phyloP scores from a whole-genome alignment of 139 green algal genomes.

The Coelastrella sp. region DNA sequence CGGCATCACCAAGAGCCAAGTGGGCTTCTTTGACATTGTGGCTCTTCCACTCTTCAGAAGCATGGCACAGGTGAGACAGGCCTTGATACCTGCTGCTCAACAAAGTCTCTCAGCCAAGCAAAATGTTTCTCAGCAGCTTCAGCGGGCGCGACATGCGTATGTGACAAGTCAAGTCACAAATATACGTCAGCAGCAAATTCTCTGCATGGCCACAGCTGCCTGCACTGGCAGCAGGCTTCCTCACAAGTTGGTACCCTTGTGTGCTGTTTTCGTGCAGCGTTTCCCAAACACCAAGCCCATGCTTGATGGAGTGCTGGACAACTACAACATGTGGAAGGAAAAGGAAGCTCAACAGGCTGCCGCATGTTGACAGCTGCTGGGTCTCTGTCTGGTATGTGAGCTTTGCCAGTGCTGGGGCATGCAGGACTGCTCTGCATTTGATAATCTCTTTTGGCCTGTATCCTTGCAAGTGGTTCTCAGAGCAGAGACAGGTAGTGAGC shows the following conservation, averaged over 20 bases:
- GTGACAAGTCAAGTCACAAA: too few species aligned
- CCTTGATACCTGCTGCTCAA: not conserved
- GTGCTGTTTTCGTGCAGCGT: conserved; percentile 30
- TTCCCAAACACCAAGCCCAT: conserved; percentile 62
- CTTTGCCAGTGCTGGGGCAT: too few species aligned
- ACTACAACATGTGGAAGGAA: conserved; percentile 69
- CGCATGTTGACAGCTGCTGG: not conserved
- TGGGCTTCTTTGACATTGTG: conserved; percentile 81
- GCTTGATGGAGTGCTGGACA: conserved; percentile 68
- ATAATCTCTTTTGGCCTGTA: too few species aligned
- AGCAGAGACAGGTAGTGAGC: too few species aligned
- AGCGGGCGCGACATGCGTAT: too few species aligned
- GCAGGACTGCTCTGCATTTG: too few species aligned
- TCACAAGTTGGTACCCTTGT: not conserved
- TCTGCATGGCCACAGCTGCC: not conserved
- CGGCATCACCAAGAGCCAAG: conserved; percentile 71
- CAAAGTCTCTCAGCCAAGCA: not conserved
- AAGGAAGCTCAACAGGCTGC: not conserved
- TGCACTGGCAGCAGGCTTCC: too few species aligned
- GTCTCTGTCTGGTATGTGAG: not conserved
- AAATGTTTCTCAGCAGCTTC: too few species aligned
- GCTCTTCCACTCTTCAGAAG: conserved; percentile 71
- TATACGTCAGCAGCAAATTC: too few species aligned
- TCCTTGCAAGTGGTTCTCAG: too few species aligned
- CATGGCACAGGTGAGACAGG: conserved; percentile 48